phyloP scores from a whole-genome alignment of 2,329 filamentous ascomycete genomes.

The Colletotrichum musicola region DNA sequence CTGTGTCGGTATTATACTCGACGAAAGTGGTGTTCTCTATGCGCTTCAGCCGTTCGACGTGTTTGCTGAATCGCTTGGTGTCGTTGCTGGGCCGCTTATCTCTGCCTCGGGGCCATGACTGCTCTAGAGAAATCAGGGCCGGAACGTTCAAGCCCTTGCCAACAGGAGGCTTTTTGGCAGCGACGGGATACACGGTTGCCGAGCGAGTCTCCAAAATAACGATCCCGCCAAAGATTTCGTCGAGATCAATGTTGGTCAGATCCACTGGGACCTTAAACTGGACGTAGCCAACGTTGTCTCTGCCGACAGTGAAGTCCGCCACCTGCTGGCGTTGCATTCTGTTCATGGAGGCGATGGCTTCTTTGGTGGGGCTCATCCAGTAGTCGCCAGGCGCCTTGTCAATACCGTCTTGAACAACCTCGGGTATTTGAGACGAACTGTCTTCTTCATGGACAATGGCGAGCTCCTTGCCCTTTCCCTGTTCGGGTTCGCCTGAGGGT shows the following conservation, averaged over 20 bases:
- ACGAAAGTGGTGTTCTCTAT: conserved; percentile 87
- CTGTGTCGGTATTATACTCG: conserved; percentile 81
- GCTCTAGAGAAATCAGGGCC: conserved; percentile 86
- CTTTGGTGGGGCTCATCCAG: conserved; percentile 84
- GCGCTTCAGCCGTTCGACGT: conserved; percentile 83
- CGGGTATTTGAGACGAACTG: conserved; percentile 47
- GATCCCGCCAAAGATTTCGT: conserved; percentile 82
- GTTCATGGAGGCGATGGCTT: conserved; percentile 84
- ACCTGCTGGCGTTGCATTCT: conserved; percentile 82
- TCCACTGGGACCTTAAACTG: conserved; percentile 87
- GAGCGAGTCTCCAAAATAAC: conserved; percentile 82
- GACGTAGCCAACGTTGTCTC: conserved; percentile 83
- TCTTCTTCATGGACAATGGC: conserved; percentile 83
- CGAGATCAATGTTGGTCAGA: conserved; percentile 81
- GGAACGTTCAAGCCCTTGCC: conserved; percentile 95
- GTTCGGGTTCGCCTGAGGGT: conserved; percentile 70
- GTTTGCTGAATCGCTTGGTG: conserved; percentile 80
- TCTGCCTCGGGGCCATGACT: conserved; percentile 86
- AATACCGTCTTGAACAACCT: conserved; percentile 42
- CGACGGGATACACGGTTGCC: conserved; percentile 87
- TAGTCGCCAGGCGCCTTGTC: conserved; percentile 78
- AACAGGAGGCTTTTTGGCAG: conserved; percentile 81
- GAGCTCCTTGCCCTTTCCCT: conserved; percentile 80
- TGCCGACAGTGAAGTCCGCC: conserved; percentile 82
- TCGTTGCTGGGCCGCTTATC: conserved; percentile 67